Percentiles rank a stretch among this genome's conserved stretches.
Conservation (phyloP, 169 alveolate genomes). For the Plasmodium sp. region DNA sequence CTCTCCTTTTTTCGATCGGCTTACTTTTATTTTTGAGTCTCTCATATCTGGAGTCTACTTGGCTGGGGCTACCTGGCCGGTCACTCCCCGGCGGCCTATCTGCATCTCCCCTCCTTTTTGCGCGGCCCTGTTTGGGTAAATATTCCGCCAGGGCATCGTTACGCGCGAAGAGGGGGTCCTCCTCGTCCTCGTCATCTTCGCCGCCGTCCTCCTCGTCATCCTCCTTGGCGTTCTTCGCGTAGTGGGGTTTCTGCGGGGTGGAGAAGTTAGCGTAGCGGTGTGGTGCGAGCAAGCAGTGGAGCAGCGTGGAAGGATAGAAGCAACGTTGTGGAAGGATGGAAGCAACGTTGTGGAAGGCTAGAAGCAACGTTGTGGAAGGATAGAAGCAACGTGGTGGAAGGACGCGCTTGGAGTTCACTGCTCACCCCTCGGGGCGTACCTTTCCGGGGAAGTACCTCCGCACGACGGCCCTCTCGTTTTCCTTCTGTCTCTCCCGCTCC, state of each 20-base stretch:
- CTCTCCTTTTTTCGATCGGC: neutral
- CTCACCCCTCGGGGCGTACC: neutral
- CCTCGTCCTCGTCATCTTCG: conserved; percentile 31
- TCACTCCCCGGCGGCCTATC: neutral
- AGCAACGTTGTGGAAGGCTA: neutral
- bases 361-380: neutral
- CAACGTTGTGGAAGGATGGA: too few relatives aligned
- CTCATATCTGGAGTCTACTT: conserved; percentile 9
- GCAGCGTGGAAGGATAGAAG: neutral
- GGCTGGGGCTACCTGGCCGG: neutral
- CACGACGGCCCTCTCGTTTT: conserved; percentile 1
- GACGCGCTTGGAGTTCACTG: neutral
- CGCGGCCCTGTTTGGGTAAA: neutral
- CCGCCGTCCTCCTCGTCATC: conserved; percentile 26
- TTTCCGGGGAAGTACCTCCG: conserved; percentile 58
- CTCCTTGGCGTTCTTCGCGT: conserved; percentile 23
- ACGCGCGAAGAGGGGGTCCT: neutral
- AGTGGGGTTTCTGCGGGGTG: conserved; percentile 41
- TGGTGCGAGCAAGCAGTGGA: neutral
- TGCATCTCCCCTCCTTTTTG: neutral
- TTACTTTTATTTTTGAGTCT: conserved; percentile 53
- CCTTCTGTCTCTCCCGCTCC: conserved; percentile 9
- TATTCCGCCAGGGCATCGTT: neutral
- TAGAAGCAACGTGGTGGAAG: neutral
- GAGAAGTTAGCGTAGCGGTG: neutral